phyloP scores from a whole-genome alignment of 768 basidiomycete genomes.

The Termitomyces titanicus region DNA sequence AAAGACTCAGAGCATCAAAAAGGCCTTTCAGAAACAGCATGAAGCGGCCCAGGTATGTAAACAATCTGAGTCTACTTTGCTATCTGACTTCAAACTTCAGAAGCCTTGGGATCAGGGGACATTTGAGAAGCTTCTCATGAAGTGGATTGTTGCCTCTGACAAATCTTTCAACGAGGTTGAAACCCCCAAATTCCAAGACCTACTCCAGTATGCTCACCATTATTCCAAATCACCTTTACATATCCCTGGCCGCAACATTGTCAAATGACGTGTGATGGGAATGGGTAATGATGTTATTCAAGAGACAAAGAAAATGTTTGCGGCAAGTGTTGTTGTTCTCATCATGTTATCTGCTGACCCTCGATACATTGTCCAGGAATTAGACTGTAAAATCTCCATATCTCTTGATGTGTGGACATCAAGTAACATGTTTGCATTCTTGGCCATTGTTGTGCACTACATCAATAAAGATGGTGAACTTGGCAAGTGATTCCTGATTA shows the following conservation, averaged over 20 bases:
- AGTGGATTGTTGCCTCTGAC: conserved; percentile 8
- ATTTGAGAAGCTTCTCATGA: conserved; percentile 2
- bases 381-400: no score
- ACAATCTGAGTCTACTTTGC: neutral
- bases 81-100: neutral
- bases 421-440: no score
- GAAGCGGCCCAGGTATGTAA: neutral
- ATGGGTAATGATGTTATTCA: neutral
- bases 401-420: no score
- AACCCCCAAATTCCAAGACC: conserved; percentile 11
- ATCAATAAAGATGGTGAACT: conserved; percentile 18
- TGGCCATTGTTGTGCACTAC: conserved; percentile 22
- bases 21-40: conserved; percentile 2
- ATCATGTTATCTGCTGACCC: neutral
- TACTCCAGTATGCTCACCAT: conserved; percentile 15
- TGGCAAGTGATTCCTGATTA: conserved; percentile 7
- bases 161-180: conserved; percentile 20
- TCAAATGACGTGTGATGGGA: neutral
- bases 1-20: neutral
- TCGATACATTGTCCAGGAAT: no score
- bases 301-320: conserved; percentile 1
- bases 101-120: conserved; percentile 1
- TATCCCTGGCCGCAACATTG: neutral
- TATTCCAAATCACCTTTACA: neutral
- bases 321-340: neutral